A percentile compares a stretch with the other conserved stretches of the same genome.
Evolutionary conservation across 2,329 filamentous ascomycete species (phyloP).

Genomic region (Aspergillus texensis): DNA sequence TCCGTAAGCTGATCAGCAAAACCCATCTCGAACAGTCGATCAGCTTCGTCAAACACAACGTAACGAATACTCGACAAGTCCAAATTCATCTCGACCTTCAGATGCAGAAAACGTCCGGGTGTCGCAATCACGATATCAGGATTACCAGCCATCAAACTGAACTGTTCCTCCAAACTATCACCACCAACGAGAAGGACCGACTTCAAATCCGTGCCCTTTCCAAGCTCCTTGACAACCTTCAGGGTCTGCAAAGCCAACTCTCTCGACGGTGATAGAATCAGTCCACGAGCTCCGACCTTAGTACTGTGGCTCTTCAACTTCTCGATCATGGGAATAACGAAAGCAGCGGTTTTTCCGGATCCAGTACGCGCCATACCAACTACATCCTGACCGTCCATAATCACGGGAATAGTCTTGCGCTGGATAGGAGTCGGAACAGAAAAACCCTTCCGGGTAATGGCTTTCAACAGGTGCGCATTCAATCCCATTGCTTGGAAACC

Average conservation of each 20-base stretch:
- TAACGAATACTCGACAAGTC: slow-evolving; percentile 91
- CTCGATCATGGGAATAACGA: slow-evolving; percentile 98
- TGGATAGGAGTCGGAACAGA: slow-evolving; percentile 96
- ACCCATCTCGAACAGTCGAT: slow-evolving; percentile 97
- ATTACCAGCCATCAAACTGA: slow-evolving; percentile 87
- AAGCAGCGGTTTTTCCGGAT: slow-evolving; percentile 96
- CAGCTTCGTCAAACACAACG: slow-evolving; percentile 96
- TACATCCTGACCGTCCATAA: slow-evolving; percentile 90
- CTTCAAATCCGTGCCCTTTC: slow-evolving; percentile 86
- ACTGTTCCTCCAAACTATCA: slow-evolving; percentile 94
- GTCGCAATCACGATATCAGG: slow-evolving; percentile 98
- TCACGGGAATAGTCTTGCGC: slow-evolving; percentile 89
- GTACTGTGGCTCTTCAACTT: slow-evolving; percentile 84
- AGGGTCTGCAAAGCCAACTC: slow-evolving; percentile 93
- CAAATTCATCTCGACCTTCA: slow-evolving; percentile 94
- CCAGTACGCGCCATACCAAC: slow-evolving; percentile 99
- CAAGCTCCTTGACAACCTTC: slow-evolving; percentile 94
- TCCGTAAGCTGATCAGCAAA: slow-evolving; percentile 92
- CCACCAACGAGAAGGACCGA: slow-evolving; percentile 90
- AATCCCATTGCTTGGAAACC: slow-evolving; percentile 96
- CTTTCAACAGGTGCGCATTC: slow-evolving; percentile 80
- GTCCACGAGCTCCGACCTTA: slow-evolving; percentile 79
- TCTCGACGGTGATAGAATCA: slow-evolving; percentile 89
- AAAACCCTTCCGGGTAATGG: slow-evolving; percentile 92
- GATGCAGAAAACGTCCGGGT: slow-evolving; percentile 90